Percentiles rank a stretch among this genome's conserved stretches.
Evolutionary conservation across 2,329 filamentous ascomycete species (phyloP).

Genomic region (Ascochyta rabiei): DNA sequence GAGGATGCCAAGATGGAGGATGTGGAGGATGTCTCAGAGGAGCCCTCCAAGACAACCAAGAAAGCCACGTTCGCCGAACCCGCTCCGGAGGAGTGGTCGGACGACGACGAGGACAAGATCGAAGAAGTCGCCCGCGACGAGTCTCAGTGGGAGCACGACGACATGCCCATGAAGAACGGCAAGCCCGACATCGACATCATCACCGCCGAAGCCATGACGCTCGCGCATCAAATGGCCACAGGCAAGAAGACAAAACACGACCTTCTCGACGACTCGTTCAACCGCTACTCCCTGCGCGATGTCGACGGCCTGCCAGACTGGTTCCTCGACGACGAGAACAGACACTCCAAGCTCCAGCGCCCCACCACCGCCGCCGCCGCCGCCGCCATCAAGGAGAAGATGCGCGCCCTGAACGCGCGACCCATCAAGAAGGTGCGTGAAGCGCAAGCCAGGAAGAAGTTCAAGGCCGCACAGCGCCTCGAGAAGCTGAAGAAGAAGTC

Average conservation of each 20-base stretch:
- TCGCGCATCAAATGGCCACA: constrained; percentile 88
- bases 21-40: constrained; percentile 18
- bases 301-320: constrained; percentile 92
- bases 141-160: constrained; percentile 70
- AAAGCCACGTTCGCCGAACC: constrained; percentile 22
- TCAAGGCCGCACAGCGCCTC: constrained; percentile 85
- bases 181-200: constrained; percentile 92
- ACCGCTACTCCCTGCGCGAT: constrained; percentile 90
- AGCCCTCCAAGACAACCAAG: constrained; percentile 26
- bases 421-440: constrained; percentile 99
- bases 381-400: constrained; percentile 90
- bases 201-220: constrained; percentile 98
- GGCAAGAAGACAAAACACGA: constrained; percentile 81
- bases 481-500: constrained; percentile 98
- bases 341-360: constrained; percentile 81
- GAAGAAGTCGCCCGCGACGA: constrained; percentile 66
- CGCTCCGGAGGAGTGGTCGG: constrained; percentile 42
- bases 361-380: constrained; percentile 93
- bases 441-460: constrained; percentile 95
- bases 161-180: constrained; percentile 67
- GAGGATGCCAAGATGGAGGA: constrained; percentile 33
- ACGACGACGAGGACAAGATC: constrained; percentile 57
- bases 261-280: constrained; percentile 88
- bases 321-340: constrained; percentile 92
- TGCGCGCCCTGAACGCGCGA: constrained; percentile 88